phyloP scores from a whole-genome alignment of 1,284 basidiomycete genomes.

The Cryptococcus sp. region DNA sequence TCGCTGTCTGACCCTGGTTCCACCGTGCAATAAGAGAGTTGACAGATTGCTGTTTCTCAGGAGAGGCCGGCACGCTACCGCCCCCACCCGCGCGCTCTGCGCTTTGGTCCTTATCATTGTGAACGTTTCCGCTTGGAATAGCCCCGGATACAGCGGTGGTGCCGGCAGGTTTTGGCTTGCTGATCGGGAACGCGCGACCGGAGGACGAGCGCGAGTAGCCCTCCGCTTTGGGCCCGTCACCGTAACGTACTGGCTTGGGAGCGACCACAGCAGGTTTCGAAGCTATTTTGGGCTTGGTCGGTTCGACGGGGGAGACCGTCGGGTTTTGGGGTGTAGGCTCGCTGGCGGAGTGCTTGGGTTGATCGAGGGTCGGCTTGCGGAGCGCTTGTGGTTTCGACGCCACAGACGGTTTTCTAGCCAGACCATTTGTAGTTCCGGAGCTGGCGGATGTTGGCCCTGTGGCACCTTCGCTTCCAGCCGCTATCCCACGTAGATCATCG shows the following conservation, averaged over 20 bases:
- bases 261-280: conserved; percentile 6
- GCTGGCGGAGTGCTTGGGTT: not conserved
- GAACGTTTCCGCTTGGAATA: too few relatives aligned
- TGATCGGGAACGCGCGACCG: conserved; percentile 38
- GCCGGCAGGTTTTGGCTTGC: conserved; percentile 15
- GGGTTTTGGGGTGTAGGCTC: not conserved
- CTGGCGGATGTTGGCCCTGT: not conserved
- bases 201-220: conserved; percentile 33
- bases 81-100: not conserved
- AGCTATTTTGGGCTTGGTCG: not conserved
- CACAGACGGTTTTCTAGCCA: conserved; percentile 33
- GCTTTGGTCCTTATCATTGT: not conserved
- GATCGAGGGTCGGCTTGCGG: conserved; percentile 24
- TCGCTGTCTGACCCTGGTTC: conserved; percentile 34
- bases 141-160: not conserved
- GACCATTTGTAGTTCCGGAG: conserved; percentile 6
- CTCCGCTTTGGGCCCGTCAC: conserved; percentile 12
- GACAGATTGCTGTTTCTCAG: conserved; percentile 50
- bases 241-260: conserved; percentile 23
- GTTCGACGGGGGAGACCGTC: not conserved
- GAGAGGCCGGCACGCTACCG: conserved; percentile 23
- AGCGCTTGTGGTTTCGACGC: conserved; percentile 37
- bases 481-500: not conserved
- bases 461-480: not conserved
- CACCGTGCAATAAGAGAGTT: conserved; percentile 45